Conservation (phyloP, 2,329 filamentous ascomycete genomes). For the Verticillium albo-atrum region DNA sequence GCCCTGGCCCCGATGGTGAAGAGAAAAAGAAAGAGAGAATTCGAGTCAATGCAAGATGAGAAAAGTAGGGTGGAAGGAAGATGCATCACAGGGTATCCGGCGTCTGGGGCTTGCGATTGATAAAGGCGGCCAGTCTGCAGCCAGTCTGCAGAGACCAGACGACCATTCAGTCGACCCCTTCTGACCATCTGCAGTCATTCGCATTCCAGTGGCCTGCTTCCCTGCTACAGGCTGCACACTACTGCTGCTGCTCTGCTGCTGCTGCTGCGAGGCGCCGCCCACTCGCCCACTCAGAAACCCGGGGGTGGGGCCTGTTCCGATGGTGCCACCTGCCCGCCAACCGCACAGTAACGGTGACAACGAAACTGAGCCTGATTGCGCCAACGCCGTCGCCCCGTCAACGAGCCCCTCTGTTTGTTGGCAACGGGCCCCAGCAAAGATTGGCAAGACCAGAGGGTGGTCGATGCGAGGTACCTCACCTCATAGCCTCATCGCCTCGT, state of each 20-base stretch:
- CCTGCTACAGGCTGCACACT: background rate
- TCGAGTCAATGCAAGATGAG: background rate
- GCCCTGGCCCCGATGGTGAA: background rate
- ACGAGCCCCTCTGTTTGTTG: constrained; percentile 16
- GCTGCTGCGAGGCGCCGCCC: background rate
- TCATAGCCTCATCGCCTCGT: background rate
- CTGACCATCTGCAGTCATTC: background rate
- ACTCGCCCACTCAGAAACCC: background rate
- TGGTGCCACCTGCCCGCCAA: background rate
- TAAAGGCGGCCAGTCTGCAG: background rate
- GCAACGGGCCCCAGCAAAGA: constrained; percentile 3
- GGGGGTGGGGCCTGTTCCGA: background rate
- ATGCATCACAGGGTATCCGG: background rate
- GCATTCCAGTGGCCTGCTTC: background rate
- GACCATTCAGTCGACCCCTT: background rate
- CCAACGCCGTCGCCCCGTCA: constrained; percentile 10
- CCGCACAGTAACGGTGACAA: background rate
- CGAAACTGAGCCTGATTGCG: background rate
- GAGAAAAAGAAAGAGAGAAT: background rate
- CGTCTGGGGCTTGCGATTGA: background rate
- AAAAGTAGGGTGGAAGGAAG: background rate
- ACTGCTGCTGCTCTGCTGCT: background rate
- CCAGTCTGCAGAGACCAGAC: background rate
- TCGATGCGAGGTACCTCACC: background rate
- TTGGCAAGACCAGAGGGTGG: background rate